Conservation (phyloP, 2,329 filamentous ascomycete genomes). For the Neonectria faginata region DNA sequence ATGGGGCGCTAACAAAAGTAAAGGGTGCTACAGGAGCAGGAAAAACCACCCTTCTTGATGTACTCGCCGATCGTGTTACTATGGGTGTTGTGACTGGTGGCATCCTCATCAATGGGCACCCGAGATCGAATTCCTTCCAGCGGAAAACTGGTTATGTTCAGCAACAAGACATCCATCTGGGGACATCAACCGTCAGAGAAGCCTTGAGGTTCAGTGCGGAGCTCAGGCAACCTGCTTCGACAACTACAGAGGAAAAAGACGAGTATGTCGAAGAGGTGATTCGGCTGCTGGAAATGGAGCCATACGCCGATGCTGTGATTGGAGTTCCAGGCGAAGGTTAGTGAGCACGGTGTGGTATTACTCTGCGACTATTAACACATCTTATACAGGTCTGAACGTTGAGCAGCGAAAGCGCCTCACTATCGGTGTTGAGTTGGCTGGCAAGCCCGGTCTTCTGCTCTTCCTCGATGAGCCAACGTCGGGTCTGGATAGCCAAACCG, state of each 20-base stretch:
- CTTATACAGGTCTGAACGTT: constrained; percentile 62
- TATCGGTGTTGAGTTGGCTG: constrained; percentile 69
- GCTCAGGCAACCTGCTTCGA: constrained; percentile 66
- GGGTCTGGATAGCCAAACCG: constrained; percentile 72
- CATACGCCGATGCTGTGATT: constrained; percentile 74
- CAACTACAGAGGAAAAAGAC: constrained; percentile 68
- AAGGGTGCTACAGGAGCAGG: constrained; percentile 66
- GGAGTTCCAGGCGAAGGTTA: constrained; percentile 67
- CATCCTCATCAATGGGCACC: constrained; percentile 73
- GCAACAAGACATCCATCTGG: constrained; percentile 68
- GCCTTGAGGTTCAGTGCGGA: constrained; percentile 66
- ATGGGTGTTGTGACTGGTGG: constrained; percentile 74
- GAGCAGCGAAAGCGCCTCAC: constrained; percentile 72
- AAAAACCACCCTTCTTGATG: constrained; percentile 58
- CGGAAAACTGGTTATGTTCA: constrained; percentile 76
- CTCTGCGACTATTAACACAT: not conserved
- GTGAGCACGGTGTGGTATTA: not conserved
- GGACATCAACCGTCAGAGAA: constrained; percentile 67
- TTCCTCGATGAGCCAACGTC: constrained; percentile 72
- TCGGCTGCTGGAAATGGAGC: constrained; percentile 73
- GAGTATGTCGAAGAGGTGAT: constrained; percentile 74
- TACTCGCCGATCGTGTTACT: constrained; percentile 61
- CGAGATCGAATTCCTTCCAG: constrained; percentile 68
- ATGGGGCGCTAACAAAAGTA: not conserved
- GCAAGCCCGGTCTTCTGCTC: constrained; percentile 68